A percentile compares a stretch with the other conserved stretches of the same genome.
These are phyloP conservation scores for Calocybe gangraenosa DNA, from an alignment of 768 basidiomycete genomes.

Conservation along the genomic window DNA sequence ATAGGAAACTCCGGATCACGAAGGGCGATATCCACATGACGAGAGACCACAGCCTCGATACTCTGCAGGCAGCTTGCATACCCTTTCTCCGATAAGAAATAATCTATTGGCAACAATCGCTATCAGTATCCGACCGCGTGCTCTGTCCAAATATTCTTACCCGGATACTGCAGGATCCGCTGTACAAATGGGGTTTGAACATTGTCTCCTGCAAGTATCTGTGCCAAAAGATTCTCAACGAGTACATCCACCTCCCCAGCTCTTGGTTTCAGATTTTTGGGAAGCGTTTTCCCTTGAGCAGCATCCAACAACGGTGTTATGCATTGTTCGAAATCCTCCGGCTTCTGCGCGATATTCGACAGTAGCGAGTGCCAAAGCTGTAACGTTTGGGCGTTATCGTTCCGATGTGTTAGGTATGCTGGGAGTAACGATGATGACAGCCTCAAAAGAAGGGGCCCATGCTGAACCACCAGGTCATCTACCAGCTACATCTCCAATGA, in stretches of 20 bases:
- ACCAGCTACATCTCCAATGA: constrained; percentile 29
- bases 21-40: constrained; percentile 29
- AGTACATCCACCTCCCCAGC: constrained; percentile 41
- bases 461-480: constrained; percentile 37
- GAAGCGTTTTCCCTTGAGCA: constrained; percentile 32
- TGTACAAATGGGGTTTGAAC: constrained; percentile 28
- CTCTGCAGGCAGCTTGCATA: constrained; percentile 27
- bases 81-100: constrained; percentile 31
- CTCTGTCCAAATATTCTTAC: constrained; percentile 21
- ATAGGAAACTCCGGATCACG: constrained; percentile 21
- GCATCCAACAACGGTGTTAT: constrained; percentile 40
- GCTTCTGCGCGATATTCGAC: constrained; percentile 30
- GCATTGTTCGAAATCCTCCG: constrained; percentile 22
- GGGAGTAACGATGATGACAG: constrained; percentile 41
- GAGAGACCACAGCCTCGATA: constrained; percentile 30
- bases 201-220: constrained; percentile 27
- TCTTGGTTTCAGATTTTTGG: constrained; percentile 40
- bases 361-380: constrained; percentile 50
- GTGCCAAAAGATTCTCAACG: constrained; percentile 33
- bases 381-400: constrained; percentile 24
- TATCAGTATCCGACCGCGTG: constrained; percentile 9
- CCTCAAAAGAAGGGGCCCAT: constrained; percentile 36
- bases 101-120: constrained; percentile 17
- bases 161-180: constrained; percentile 35
- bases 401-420: constrained; percentile 47